These are phyloP conservation scores for Hanseniaspora taiwanica DNA, from an alignment of 805 yeast genomes.

Conservation along the genomic window DNA sequence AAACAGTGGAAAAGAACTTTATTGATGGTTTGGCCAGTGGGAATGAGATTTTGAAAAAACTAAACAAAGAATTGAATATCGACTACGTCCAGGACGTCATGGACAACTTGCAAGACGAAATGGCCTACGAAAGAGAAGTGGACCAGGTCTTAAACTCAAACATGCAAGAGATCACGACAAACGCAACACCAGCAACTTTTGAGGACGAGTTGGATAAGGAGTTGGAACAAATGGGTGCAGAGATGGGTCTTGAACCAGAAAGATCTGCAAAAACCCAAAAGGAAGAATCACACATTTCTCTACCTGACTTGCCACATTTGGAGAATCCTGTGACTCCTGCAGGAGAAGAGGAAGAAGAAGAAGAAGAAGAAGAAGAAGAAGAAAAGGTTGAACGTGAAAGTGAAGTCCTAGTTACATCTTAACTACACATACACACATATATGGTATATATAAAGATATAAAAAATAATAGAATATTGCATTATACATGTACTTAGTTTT, in stretches of 20 bases:
- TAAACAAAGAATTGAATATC: conserved; percentile 66
- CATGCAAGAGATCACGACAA: conserved; percentile 20
- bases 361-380: conserved; percentile 1
- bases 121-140: conserved; percentile 64
- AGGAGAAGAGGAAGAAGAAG: not conserved
- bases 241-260: not conserved
- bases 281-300: conserved; percentile 1
- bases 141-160: conserved; percentile 34
- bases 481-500: conserved; percentile 5
- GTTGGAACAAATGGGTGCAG: conserved; percentile 20
- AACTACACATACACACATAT: not conserved
- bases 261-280: not conserved
- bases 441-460: not conserved
- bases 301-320: conserved; percentile 4
- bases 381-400: not conserved
- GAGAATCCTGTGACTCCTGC: not conserved
- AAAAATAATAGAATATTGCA: too few species aligned
- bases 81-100: conserved; percentile 69
- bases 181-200: too few species aligned
- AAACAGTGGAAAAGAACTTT: conserved; percentile 77
- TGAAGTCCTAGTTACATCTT: conserved; percentile 1
- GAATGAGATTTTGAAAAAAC: conserved; percentile 54
- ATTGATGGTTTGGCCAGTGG: conserved; percentile 72
- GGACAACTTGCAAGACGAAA: conserved; percentile 77
- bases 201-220: conserved; percentile 44